Evolutionary conservation across 2,329 filamentous ascomycete species (phyloP).

Genomic region (Neofusicoccum umdonicola): DNA sequence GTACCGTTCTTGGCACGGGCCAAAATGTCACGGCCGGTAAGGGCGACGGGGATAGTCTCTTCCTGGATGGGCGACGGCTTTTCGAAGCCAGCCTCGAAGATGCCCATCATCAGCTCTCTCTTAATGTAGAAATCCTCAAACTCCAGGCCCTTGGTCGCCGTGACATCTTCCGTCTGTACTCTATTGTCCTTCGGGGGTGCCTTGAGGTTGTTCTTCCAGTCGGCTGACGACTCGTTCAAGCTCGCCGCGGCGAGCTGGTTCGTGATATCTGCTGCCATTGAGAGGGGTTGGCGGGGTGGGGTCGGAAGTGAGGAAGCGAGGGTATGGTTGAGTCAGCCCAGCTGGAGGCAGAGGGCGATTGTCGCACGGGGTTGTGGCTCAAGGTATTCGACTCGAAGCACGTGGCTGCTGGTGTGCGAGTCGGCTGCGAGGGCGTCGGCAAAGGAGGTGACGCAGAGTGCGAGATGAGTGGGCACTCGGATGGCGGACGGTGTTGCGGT

Average conservation of each 20-base stretch:
- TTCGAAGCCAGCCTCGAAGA: conserved; percentile 98
- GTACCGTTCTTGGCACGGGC: conserved; percentile 98
- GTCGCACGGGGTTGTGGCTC: conserved; percentile 7
- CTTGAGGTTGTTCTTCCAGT: conserved; percentile 74
- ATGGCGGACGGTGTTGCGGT: neutral
- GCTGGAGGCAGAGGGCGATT: neutral
- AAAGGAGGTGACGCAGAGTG: neutral
- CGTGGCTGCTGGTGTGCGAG: conserved; percentile 6
- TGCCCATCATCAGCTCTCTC: conserved; percentile 94
- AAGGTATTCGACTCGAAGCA: conserved; percentile 4
- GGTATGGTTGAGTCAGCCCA: conserved; percentile 2
- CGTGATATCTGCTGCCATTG: conserved; percentile 51
- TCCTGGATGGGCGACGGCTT: conserved; percentile 99
- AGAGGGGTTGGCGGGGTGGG: neutral
- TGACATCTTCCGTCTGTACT: conserved; percentile 94
- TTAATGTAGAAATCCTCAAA: conserved; percentile 97
- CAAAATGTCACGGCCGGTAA: conserved; percentile 92
- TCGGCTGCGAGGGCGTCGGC: conserved; percentile 1
- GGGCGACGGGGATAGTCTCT: conserved; percentile 94
- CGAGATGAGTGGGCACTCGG: neutral
- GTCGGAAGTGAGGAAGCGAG: neutral
- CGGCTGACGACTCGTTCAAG: conserved; percentile 52
- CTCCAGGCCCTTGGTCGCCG: conserved; percentile 93
- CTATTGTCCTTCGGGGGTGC: conserved; percentile 71
- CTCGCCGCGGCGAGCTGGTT: conserved; percentile 58